Conservation (phyloP, 495 filamentous ascomycete genomes). For the Cenococcum geophilum region DNA sequence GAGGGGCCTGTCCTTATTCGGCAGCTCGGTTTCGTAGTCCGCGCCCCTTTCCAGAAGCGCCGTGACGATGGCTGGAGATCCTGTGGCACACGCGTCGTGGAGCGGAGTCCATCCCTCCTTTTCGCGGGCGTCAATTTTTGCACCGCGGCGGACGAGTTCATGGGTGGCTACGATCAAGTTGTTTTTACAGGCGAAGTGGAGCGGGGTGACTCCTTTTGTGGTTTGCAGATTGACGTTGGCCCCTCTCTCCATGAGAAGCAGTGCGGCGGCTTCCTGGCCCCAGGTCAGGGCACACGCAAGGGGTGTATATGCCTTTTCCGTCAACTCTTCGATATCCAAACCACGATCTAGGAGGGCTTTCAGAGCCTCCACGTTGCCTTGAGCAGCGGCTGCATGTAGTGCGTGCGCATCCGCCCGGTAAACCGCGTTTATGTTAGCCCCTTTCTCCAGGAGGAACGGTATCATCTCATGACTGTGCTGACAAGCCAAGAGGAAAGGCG, state of each 20-base stretch:
- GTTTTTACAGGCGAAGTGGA: conserved; percentile 18
- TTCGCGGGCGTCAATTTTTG: conserved; percentile 4
- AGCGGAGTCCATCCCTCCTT: conserved; percentile 2
- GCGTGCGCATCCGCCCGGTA: conserved; percentile 15
- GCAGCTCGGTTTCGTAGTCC: conserved; percentile 14
- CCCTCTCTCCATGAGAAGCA: conserved; percentile 8
- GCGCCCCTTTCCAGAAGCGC: conserved; percentile 12
- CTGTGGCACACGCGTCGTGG: conserved; percentile 16
- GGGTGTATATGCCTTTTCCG: conserved; percentile 13
- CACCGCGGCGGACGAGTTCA: conserved; percentile 4
- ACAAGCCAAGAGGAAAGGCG: conserved; percentile 12
- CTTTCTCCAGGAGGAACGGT: conserved; percentile 8
- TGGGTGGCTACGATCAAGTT: neutral
- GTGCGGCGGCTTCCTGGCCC: conserved; percentile 10
- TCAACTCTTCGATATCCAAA: conserved; percentile 13
- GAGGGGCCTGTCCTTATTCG: conserved; percentile 18
- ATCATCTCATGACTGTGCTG: conserved; percentile 17
- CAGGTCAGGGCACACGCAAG: conserved; percentile 21
- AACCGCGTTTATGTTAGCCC: conserved; percentile 15
- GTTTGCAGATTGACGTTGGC: conserved; percentile 16
- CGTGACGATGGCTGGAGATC: neutral
- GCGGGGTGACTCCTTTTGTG: conserved; percentile 7
- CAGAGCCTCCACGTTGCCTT: conserved; percentile 16
- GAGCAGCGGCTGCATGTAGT: conserved; percentile 15
- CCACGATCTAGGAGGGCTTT: conserved; percentile 6